Evolutionary conservation across 176 grass and related monocot genomes (phyloP).

Genomic region (Stipa capillata): DNA sequence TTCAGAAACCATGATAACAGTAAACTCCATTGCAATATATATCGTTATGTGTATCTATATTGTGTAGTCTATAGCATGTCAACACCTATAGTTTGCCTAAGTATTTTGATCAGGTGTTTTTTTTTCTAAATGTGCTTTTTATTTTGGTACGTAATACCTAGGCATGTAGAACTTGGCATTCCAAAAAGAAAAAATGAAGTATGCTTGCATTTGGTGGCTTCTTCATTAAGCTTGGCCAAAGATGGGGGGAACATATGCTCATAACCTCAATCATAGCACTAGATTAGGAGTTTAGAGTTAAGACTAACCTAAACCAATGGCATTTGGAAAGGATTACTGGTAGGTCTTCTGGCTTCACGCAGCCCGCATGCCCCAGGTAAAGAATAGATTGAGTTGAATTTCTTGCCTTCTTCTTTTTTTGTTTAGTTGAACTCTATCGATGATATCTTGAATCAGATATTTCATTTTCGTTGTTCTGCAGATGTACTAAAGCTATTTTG

Average conservation of each 20-base stretch:
- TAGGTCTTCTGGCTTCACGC: background rate
- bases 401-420: background rate
- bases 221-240: slow-evolving; percentile 18
- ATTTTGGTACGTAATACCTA: background rate
- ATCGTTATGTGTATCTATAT: background rate
- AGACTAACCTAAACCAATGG: background rate
- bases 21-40: background rate
- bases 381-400: background rate
- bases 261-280: slow-evolving; percentile 22
- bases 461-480: background rate
- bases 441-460: background rate
- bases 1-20: background rate
- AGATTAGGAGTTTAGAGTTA: background rate
- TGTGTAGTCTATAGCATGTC: background rate
- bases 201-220: background rate
- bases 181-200: background rate
- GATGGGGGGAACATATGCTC: background rate
- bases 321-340: slow-evolving; percentile 9
- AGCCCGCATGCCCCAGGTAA: background rate
- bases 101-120: too few species aligned
- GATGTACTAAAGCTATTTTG: background rate
- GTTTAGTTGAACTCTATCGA: background rate
- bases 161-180: background rate
- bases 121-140: background rate
- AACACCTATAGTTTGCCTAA: background rate